Percentiles rank a stretch among this genome's conserved stretches.
These are phyloP conservation scores for Kluyveromyces sp. DNA, from an alignment of 1,139 yeast species.

Conservation along the genomic window DNA sequence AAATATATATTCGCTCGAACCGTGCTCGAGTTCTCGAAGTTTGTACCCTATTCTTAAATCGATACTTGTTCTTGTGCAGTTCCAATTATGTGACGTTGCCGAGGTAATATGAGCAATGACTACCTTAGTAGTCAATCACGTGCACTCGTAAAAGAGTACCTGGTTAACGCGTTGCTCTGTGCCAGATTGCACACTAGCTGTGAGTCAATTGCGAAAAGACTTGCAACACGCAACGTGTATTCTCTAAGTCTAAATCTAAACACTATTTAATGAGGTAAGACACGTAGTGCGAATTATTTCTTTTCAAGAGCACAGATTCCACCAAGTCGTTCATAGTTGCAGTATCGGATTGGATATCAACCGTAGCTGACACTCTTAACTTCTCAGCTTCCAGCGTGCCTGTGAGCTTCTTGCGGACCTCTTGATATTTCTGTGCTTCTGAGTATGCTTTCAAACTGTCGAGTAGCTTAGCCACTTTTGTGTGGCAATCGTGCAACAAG, in stretches of 20 bases:
- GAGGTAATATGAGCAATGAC: neutral
- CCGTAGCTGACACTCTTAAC: neutral
- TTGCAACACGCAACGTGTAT: neutral
- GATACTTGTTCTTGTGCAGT: neutral
- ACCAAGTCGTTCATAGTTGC: neutral
- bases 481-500: conserved; percentile 1
- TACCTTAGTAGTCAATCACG: neutral
- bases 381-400: neutral
- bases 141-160: neutral
- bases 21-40: no score
- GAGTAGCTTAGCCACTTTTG: neutral
- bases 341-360: neutral
- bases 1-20: no score
- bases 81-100: neutral
- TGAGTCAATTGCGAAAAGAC: neutral
- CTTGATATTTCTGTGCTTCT: neutral
- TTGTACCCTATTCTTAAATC: neutral
- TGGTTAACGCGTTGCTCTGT: no score
- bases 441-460: neutral
- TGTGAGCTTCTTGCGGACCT: neutral
- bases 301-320: neutral
- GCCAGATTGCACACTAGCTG: no score
- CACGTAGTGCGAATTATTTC: neutral
- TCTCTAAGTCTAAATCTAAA: neutral
- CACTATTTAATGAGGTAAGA: neutral